Base-by-base conservation (phyloP, 2,329 filamentous ascomycete species). In the Aspergillus hiratsukae region DNA sequence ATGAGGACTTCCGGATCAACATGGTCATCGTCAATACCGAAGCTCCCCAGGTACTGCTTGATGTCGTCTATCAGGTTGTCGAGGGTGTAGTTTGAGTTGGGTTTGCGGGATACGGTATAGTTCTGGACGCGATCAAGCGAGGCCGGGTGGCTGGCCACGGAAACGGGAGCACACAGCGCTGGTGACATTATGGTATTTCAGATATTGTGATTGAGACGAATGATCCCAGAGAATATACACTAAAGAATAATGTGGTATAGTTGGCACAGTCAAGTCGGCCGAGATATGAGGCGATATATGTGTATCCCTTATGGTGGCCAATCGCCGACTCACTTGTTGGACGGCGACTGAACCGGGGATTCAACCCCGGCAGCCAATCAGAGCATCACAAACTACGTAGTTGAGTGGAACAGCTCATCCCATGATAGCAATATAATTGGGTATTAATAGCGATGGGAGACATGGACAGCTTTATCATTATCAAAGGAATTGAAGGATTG, bases 31-130 rank as follows among this genome's bases (percentile, higher is more conserved):
- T 62, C 64, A n/a, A 71, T 66, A 0, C 69, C 68, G 0, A 64
- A 63, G 6, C 59, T 53, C 5, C 69, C 68, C 8, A 71, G 55
- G 28, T 70, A 62, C n/a, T 53, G 17, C 51, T 69, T 70, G 48
- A 71, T 61, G 28, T 70, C 68, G 29, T 61, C 55, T 9, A 70
- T 56, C 0, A 71, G 63, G 31, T 65, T 53, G 3, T 67, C 56
- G 8, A 69, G 58, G 35, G 48, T 48, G 48, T 58, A 58, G n/a
- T 14, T 23, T 23, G 43, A 11, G 43, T 46, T 23, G n/a, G 43
- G n/a, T 19, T 11, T 51, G n/a, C 48, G 51, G 28, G 25, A 48
- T 25, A 14, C 19, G 48, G 25, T 46, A 46, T 46, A 46, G 21
- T 46, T 27, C 43, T 46, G 43, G 43, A 46, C 23, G 8, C 11